phyloP scores from a whole-genome alignment of 164 flowering plant genomes.

The Tinospora cordifolia region DNA sequence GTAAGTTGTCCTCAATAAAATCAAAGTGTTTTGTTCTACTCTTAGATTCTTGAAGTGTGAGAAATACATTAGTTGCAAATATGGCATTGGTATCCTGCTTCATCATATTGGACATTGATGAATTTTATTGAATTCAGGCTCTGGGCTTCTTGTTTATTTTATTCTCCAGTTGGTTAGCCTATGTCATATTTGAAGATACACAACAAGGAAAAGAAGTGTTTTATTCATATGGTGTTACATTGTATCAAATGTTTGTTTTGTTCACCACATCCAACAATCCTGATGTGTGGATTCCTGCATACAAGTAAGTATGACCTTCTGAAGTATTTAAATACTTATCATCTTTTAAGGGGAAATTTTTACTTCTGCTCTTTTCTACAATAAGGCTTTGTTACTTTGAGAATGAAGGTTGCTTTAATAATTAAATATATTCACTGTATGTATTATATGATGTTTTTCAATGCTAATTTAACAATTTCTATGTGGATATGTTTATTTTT shows the following conservation, averaged over 20 bases:
- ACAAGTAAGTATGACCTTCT: constrained; percentile 60
- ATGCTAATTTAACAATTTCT: background rate
- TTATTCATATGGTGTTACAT: constrained; percentile 66
- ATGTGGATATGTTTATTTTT: background rate
- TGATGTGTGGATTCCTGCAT: constrained; percentile 97
- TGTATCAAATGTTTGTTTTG: constrained; percentile 85
- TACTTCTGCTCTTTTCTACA: background rate
- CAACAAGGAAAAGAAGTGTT: constrained; percentile 55
- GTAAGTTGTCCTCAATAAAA: constrained; percentile 29
- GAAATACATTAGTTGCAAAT: background rate
- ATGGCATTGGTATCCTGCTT: background rate
- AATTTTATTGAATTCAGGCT: constrained; percentile 50
- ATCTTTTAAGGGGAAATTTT: background rate
- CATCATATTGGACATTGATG: background rate
- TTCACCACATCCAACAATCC: constrained; percentile 98
- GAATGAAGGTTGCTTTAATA: background rate
- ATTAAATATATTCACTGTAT: background rate
- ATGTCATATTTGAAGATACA: constrained; percentile 93
- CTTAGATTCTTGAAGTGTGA: background rate
- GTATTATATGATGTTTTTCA: background rate
- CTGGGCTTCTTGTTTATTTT: constrained; percentile 66
- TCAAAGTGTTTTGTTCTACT: background rate
- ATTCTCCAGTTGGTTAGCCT: constrained; percentile 91
- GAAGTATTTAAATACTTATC: background rate
- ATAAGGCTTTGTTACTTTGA: background rate